A percentile compares a stretch with the other conserved stretches of the same genome.
Conservation (phyloP, 2,329 filamentous ascomycete species). For the Botrytis tulipae region DNA sequence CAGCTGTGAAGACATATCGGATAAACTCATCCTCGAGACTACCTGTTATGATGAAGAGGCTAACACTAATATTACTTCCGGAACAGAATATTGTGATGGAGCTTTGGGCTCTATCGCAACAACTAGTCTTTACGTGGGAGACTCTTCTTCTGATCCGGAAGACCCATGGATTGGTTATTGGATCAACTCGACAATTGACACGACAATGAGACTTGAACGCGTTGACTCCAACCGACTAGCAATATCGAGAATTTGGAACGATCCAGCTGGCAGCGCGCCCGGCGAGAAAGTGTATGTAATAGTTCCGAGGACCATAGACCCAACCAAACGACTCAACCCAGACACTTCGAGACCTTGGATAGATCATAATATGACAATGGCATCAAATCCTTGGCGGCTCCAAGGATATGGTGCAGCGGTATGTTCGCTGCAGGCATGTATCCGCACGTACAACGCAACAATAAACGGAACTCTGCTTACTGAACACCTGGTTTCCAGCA, state of each 20-base stretch:
- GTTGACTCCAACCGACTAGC: too few relatives aligned
- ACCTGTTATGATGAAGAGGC: not conserved
- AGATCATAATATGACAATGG: accelerated
- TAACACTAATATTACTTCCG: not conserved
- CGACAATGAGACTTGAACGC: too few relatives aligned
- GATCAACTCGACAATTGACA: too few relatives aligned
- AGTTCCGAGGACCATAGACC: not conserved
- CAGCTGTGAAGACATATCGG: not conserved
- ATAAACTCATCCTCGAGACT: not conserved
- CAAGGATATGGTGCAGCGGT: not conserved
- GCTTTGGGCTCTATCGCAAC: not conserved
- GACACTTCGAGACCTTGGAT: not conserved
- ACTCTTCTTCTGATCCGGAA: accelerated
- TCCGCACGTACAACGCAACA: accelerated
- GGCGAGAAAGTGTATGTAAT: not conserved
- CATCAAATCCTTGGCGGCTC: not conserved
- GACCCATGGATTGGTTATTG: accelerated
- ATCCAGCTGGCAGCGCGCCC: too few relatives aligned
- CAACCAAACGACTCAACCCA: too few relatives aligned
- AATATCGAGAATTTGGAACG: too few relatives aligned
- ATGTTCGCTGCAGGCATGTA: not conserved
- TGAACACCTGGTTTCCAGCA: not conserved
- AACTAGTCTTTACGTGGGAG: not conserved
- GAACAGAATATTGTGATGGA: not conserved
- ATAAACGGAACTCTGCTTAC: not conserved